Evolutionary conservation across 1,284 basidiomycete species (phyloP), one percentile per base, ranked within the genome.

Genomic region (Cerrena zonata): DNA sequence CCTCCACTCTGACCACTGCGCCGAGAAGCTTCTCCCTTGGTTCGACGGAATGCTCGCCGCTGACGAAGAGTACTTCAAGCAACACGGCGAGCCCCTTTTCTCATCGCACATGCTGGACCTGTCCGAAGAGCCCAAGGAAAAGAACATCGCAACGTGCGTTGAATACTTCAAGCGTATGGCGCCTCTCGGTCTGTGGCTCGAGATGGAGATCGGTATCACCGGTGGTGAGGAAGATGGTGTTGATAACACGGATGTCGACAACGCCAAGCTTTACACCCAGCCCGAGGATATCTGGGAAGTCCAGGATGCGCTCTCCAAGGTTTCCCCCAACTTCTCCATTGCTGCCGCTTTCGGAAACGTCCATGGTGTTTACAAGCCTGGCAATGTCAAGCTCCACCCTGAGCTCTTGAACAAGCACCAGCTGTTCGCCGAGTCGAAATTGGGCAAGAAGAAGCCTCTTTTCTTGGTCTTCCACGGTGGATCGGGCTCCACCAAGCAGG

Each of bases 161-260:
- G 84, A 94, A 72, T 99, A 99, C 82, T 95, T 99, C 72, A 80
- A 86, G 72, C 91, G 92, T 68, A 92, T 99, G 93, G 90, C 91
- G 24, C 84, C 88, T 61, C 74, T 98, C 66, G 88, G 89, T 57
- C 76, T 92, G 63, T 99, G 94, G 94, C 92, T 99, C 71, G 96
- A 99, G 82, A 99, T 99, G 96, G 96, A 99, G 76, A 99, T 99
- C 69, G 96, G 96, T 67, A 99, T 99, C 75, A 99, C 96, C 53
- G 96, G 95, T 70, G 95, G 95, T 67, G 95, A 99, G 73, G 95
- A 99, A 74, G 95, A 99, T 67, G 95, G 95, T 69, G 95, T 99
- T 49, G 93, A 96, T 74, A 95, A 96, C 80, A 87, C 92, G 56
- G 82, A 79, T 52, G 94, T 94, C 60, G 96, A 99, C 76, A 99